phyloP scores from a whole-genome alignment of 805 yeast species.

The Vanderwaltozyma yarrowii region DNA sequence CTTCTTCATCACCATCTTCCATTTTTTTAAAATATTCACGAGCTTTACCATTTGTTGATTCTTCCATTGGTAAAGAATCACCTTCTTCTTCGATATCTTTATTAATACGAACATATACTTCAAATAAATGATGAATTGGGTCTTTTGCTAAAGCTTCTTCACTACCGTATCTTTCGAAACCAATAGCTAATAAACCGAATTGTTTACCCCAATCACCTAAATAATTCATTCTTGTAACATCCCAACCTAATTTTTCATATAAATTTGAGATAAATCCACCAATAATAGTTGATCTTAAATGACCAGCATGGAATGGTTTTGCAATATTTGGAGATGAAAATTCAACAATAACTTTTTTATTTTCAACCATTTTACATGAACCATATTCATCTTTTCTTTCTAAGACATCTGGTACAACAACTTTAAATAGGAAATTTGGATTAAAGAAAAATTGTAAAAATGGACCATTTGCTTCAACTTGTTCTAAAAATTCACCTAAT shows the following conservation, averaged over 20 bases:
- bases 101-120: conserved; percentile 84
- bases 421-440: conserved; percentile 51
- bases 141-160: conserved; percentile 60
- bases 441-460: conserved; percentile 84
- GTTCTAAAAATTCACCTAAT: conserved; percentile 53
- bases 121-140: conserved; percentile 91
- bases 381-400: conserved; percentile 57
- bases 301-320: conserved; percentile 99
- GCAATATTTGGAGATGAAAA: conserved; percentile 98
- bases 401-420: conserved; percentile 63
- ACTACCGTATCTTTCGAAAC: conserved; percentile 75
- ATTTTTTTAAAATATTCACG: conserved; percentile 77
- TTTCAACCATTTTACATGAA: conserved; percentile 57
- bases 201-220: conserved; percentile 99
- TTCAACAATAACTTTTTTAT: conserved; percentile 69
- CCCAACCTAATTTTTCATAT: conserved; percentile 85
- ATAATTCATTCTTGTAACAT: conserved; percentile 87
- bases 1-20: conserved; percentile 88
- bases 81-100: conserved; percentile 55
- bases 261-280: conserved; percentile 91
- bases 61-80: conserved; percentile 37
- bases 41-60: conserved; percentile 69
- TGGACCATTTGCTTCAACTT: conserved; percentile 77
- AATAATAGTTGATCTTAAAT: conserved; percentile 91
- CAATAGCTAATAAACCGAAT: conserved; percentile 92